These are phyloP conservation scores for Kwoniella dejecticola DNA, from an alignment of 768 basidiomycete genomes.

Conservation along the genomic window DNA sequence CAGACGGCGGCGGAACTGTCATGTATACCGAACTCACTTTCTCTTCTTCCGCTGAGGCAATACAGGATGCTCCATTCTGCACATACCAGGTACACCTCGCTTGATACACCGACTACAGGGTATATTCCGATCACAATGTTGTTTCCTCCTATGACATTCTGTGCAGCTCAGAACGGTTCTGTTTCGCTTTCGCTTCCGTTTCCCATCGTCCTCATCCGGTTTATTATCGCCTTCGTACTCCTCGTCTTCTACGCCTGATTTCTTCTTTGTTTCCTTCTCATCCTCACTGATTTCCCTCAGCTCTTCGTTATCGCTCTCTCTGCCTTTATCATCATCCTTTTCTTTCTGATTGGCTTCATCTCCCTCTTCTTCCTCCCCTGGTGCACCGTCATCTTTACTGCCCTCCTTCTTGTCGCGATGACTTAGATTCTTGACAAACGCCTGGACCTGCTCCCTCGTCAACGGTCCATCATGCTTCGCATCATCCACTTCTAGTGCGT, in stretches of 20 bases:
- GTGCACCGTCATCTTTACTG: not conserved
- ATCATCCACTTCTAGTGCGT: constrained; percentile 13
- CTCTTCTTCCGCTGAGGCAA: constrained; percentile 40
- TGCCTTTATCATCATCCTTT: constrained; percentile 1
- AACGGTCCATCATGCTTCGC: constrained; percentile 17
- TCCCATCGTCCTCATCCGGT: constrained; percentile 19
- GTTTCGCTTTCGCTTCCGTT: constrained; percentile 45
- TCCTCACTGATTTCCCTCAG: constrained; percentile 15
- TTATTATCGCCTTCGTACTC: constrained; percentile 26
- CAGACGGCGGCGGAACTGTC: too few relatives aligned
- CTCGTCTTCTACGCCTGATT: constrained; percentile 7
- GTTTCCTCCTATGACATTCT: constrained; percentile 48
- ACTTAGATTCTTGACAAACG: constrained; percentile 22
- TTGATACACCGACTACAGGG: constrained; percentile 52
- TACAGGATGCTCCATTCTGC: constrained; percentile 45
- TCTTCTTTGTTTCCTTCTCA: constrained; percentile 11
- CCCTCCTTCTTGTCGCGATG: constrained; percentile 9
- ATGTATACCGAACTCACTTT: constrained; percentile 42
- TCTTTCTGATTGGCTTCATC: constrained; percentile 8
- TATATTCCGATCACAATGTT: constrained; percentile 51
- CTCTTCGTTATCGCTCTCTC: not conserved
- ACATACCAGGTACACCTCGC: constrained; percentile 49
- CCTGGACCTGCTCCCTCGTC: constrained; percentile 35
- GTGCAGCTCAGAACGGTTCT: constrained; percentile 35
- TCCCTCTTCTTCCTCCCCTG: constrained; percentile 1